These are phyloP conservation scores for Flaveria floridana DNA, from an alignment of 140 eudicot genomes.

Conservation along the genomic window DNA sequence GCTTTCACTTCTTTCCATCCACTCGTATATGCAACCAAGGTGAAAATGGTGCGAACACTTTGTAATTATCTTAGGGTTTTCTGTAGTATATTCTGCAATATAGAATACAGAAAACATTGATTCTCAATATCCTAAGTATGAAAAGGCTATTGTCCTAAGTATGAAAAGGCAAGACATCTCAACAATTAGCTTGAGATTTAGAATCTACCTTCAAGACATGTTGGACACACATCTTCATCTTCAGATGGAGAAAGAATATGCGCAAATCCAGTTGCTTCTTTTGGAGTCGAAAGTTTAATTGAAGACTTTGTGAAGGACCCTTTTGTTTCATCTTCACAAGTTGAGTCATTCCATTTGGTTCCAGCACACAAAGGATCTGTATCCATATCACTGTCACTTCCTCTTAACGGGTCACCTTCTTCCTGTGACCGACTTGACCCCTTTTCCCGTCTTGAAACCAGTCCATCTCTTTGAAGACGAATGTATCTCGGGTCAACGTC, in stretches of 20 bases:
- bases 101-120: background rate
- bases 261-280: conserved; percentile 56
- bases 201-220: conserved; percentile 91
- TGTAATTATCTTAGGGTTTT: conserved; percentile 84
- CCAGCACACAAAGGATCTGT: conserved; percentile 63
- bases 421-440: conserved; percentile 87
- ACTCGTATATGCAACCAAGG: conserved; percentile 89
- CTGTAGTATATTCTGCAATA: conserved; percentile 78
- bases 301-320: conserved; percentile 52
- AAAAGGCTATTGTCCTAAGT: too few species aligned
- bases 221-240: conserved; percentile 98
- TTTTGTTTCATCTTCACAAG: conserved; percentile 69
- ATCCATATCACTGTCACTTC: conserved; percentile 63
- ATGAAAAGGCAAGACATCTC: background rate
- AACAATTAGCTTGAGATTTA: background rate
- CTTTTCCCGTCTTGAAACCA: conserved; percentile 83
- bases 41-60: conserved; percentile 92
- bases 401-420: conserved; percentile 79
- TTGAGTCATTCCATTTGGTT: conserved; percentile 62
- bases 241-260: conserved; percentile 73
- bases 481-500: conserved; percentile 81
- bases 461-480: conserved; percentile 74
- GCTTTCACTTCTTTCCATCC: conserved; percentile 93
- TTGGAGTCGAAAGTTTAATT: conserved; percentile 54
- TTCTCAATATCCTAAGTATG: background rate